These are phyloP conservation scores for Primulina huaijiensis DNA, from an alignment of 257 asterid species.

Conservation along the genomic window DNA sequence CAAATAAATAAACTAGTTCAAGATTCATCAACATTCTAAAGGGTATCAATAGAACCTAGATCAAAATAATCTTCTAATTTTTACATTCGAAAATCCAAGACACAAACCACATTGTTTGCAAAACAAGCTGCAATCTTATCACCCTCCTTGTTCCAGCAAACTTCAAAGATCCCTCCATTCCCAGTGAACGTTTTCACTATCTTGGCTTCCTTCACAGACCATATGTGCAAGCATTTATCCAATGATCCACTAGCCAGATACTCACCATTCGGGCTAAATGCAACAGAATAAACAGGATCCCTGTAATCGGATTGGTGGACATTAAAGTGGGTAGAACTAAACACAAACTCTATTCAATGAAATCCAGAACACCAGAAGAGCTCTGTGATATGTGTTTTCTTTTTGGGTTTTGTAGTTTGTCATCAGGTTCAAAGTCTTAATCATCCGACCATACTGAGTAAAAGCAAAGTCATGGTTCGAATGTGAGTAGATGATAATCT, in stretches of 20 bases:
- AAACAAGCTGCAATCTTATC: constrained; percentile 89
- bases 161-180: constrained; percentile 90
- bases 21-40: constrained; percentile 1
- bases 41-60: background rate
- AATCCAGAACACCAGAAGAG: background rate
- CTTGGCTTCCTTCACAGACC: constrained; percentile 96
- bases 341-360: background rate
- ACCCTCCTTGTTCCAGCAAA: constrained; percentile 98
- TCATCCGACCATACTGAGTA: background rate
- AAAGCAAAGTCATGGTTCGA: too few relatives aligned
- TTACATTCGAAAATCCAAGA: constrained; percentile 83
- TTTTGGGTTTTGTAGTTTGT: background rate
- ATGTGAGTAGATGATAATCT: background rate
- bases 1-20: background rate
- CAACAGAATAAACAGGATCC: constrained; percentile 92
- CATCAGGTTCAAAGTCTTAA: background rate
- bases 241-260: constrained; percentile 92
- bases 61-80: constrained; percentile 11
- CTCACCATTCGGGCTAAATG: constrained; percentile 91
- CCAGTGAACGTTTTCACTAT: constrained; percentile 80
- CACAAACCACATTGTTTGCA: constrained; percentile 84
- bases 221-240: constrained; percentile 82
- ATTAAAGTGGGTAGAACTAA: background rate
- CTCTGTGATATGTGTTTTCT: background rate
- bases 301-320: constrained; percentile 36